phyloP scores from a whole-genome alignment of 371 early-diverging fungal species.

The Mucor mucedo region DNA sequence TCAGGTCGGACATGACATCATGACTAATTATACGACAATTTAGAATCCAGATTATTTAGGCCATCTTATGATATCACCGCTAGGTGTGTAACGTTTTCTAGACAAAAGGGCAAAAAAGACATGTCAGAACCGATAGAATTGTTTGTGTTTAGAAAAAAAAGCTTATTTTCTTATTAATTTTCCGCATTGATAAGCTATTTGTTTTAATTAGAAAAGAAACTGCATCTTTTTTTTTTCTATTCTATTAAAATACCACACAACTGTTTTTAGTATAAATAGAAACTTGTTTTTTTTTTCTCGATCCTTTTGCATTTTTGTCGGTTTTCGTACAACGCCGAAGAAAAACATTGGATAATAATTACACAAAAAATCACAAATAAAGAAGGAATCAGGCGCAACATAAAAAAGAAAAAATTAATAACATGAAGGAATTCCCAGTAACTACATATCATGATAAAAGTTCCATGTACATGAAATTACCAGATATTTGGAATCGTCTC shows the following conservation, averaged over 20 bases:
- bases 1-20: slow-evolving; percentile 7
- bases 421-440: background rate
- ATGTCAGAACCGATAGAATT: no score
- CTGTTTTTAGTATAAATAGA: no score
- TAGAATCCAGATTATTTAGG: slow-evolving; percentile 4
- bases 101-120: background rate
- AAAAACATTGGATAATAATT: background rate
- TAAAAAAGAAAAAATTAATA: no score
- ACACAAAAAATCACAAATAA: background rate
- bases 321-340: background rate
- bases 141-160: no score
- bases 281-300: background rate
- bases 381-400: no score
- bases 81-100: background rate
- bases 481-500: background rate
- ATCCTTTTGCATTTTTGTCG: background rate
- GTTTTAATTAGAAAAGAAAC: background rate
- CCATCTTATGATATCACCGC: slow-evolving; percentile 5
- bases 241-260: no score
- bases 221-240: background rate
- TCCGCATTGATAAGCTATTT: background rate
- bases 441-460: background rate
- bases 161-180: no score
- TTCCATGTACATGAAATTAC: background rate
- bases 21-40: background rate